Percentiles rank a stretch among this genome's conserved stretches.
Evolutionary conservation across 495 filamentous ascomycete genomes (phyloP).

Genomic region (Halenospora varia): DNA sequence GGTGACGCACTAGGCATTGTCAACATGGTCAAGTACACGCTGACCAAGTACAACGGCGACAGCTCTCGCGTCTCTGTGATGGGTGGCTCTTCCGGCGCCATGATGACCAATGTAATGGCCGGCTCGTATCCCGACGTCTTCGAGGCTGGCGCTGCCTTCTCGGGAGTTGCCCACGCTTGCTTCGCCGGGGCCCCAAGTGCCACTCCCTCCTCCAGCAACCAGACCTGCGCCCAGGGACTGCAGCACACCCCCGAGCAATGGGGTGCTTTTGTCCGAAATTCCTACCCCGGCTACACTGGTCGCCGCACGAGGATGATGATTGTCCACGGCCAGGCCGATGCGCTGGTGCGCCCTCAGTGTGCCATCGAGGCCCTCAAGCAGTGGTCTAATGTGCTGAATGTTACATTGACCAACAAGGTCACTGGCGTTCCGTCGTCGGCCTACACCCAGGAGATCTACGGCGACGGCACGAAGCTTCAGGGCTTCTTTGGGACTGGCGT

Average conservation of each 20-base stretch:
- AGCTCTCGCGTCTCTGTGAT: slow-evolving; percentile 43
- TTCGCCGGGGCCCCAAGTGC: slow-evolving; percentile 33
- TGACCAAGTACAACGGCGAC: slow-evolving; percentile 45
- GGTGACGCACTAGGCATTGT: slow-evolving; percentile 50
- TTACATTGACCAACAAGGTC: slow-evolving; percentile 28
- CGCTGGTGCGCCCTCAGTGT: slow-evolving; percentile 43
- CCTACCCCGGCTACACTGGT: slow-evolving; percentile 52
- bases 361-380: slow-evolving; percentile 52
- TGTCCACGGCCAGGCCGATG: slow-evolving; percentile 48
- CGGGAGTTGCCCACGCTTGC: slow-evolving; percentile 50
- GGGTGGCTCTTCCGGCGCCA: slow-evolving; percentile 50
- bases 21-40: slow-evolving; percentile 51
- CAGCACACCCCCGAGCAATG: slow-evolving; percentile 44
- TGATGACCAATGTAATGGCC: slow-evolving; percentile 58
- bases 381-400: slow-evolving; percentile 50
- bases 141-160: slow-evolving; percentile 50
- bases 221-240: slow-evolving; percentile 49
- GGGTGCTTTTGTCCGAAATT: slow-evolving; percentile 43
- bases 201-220: slow-evolving; percentile 40
- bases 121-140: slow-evolving; percentile 57
- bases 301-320: slow-evolving; percentile 51
- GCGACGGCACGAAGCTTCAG: slow-evolving; percentile 38
- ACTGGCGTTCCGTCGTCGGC: slow-evolving; percentile 32
- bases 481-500: slow-evolving; percentile 45
- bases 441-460: slow-evolving; percentile 42